Evolutionary conservation across 192 early-diverging fungal genomes (phyloP).

Genomic region (Coemansia sp.): DNA sequence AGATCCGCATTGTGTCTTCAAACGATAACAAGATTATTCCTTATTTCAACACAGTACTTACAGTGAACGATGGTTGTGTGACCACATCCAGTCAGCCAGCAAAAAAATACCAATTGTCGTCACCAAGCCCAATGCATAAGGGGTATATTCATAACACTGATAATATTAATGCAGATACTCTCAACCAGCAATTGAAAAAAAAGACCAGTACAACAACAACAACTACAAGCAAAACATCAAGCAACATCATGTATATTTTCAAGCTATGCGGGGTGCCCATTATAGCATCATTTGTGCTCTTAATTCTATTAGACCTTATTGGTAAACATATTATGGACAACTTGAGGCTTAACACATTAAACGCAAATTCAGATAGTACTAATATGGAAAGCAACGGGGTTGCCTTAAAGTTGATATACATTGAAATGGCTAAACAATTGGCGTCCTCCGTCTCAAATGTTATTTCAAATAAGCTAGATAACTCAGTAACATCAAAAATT

Average conservation of each 20-base stretch:
- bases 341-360: slow-evolving; percentile 19
- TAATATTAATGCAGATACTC: not conserved
- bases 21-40: slow-evolving; percentile 74
- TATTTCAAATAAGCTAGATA: too few relatives aligned
- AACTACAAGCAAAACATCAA: slow-evolving; percentile 18
- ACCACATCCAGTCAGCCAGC: not conserved
- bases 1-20: slow-evolving; percentile 77
- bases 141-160: not conserved
- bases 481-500: not conserved
- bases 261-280: slow-evolving; percentile 23
- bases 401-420: slow-evolving; percentile 17
- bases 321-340: slow-evolving; percentile 15
- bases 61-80: slow-evolving; percentile 64
- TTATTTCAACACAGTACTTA: slow-evolving; percentile 65
- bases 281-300: slow-evolving; percentile 12
- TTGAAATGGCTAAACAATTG: slow-evolving; percentile 16
- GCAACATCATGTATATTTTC: slow-evolving; percentile 20
- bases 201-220: not conserved
- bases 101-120: not conserved
- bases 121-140: not conserved
- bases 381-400: not conserved
- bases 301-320: slow-evolving; percentile 16
- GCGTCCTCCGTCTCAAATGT: too few relatives aligned
- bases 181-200: not conserved
- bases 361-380: not conserved